A percentile compares a stretch with the other conserved stretches of the same genome.
These are phyloP conservation scores for Takashimella tepidaria DNA, from an alignment of 1,284 basidiomycete genomes.

Conservation along the genomic window DNA sequence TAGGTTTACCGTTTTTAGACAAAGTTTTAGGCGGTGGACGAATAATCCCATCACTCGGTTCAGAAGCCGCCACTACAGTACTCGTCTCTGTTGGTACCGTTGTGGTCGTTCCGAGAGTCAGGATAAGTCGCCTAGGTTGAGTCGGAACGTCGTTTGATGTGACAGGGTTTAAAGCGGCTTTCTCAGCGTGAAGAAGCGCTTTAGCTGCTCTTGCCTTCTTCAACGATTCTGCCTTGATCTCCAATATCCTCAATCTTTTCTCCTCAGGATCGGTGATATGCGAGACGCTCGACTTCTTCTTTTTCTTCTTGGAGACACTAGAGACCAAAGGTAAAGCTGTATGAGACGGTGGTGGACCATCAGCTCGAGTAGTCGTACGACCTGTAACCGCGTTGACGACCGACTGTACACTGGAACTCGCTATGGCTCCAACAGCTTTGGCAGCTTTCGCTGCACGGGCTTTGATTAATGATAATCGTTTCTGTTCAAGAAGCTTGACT, in stretches of 20 bases:
- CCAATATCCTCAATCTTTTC: neutral
- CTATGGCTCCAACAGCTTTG: too few species aligned
- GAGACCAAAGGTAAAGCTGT: neutral
- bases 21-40: neutral
- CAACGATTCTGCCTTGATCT: neutral
- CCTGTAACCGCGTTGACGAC: neutral
- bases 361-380: too few species aligned
- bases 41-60: too few species aligned
- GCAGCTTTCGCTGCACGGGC: constrained; percentile 2
- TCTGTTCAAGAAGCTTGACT: neutral
- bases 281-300: neutral
- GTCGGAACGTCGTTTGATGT: too few species aligned
- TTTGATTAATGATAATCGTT: neutral
- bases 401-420: too few species aligned
- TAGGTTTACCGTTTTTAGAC: neutral
- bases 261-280: neutral
- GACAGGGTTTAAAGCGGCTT: too few species aligned
- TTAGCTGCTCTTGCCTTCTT: neutral
- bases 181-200: neutral
- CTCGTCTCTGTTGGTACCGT: too few species aligned
- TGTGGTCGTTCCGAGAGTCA: too few species aligned
- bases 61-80: too few species aligned
- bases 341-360: too few species aligned
- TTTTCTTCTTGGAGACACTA: neutral
- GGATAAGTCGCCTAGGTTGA: too few species aligned